Base-by-base conservation (phyloP, 78 protist genomes). In the Dictyostelium capitatum region DNA sequence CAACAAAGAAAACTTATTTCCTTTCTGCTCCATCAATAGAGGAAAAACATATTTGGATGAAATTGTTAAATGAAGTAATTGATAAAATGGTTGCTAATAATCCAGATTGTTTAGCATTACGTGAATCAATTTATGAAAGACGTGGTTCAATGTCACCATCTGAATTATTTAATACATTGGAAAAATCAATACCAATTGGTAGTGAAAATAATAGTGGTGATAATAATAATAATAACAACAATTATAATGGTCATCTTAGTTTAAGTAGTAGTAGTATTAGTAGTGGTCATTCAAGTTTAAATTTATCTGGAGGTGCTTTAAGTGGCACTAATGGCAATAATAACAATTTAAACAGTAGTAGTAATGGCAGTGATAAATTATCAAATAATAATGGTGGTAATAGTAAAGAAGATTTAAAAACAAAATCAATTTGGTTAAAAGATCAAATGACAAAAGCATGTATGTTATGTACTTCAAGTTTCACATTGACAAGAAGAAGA, bases 391-490 rank as follows among this genome's bases (percentile, higher is more conserved):
- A 37, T 25, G 28, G 28, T 62, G 28, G 70, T 25, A 23, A 30
- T 10, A 62, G 70, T 23, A 62, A 37, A 25, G 37, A 41, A 14
- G 91, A 83, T 25, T 37, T 73, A 37, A 75, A 82, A 23, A 15
- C 75, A 0, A 74, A 87, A n/a, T 43, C 93, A 74, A 43, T 77
- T 28, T 87, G 93, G 93, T 37, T 87, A 25, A 87, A 87, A 64
- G 93, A 87, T 87, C 83, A 87, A 77, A 74, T 87, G 80, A 78
- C 80, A 8, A 87, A 87, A 77, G 93, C 48, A 12, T 87, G 93
- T 65, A 87, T 87, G 93, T n/a, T 37, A 15, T 87, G 93, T 65
- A 47, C 64, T 0, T 2, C 84, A 12, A 77, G 79, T 56, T 87
- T 87, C 46, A 87, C 93, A 2, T 50, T 87, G 65, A 74, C 85